Percentiles rank a stretch among this genome's conserved stretches.
phyloP scores from a whole-genome alignment of 1,284 basidiomycete genomes.

The Microbotryomycetes sp. region DNA sequence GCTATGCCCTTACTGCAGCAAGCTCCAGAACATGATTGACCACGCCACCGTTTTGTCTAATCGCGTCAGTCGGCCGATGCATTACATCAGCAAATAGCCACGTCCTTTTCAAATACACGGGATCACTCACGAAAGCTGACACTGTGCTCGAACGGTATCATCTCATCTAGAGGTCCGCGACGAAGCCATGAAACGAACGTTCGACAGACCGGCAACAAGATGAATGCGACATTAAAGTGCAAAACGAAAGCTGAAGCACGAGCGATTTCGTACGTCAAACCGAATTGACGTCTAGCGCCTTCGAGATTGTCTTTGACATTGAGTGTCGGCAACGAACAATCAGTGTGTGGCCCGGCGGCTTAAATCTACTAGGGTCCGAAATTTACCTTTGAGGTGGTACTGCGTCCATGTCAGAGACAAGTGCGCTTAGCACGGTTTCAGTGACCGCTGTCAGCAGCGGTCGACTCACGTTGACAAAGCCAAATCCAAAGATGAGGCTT shows the following conservation, averaged over 20 bases:
- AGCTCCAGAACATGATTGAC: conserved; percentile 68
- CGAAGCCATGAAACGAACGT: conserved; percentile 81
- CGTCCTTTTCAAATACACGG: no score
- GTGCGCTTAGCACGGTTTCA: no score
- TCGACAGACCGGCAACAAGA: conserved; percentile 82
- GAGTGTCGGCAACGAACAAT: neutral
- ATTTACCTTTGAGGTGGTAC: conserved; percentile 50
- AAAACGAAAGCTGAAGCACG: conserved; percentile 75
- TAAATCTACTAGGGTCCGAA: neutral
- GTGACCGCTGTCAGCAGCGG: neutral
- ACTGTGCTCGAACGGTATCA: conserved; percentile 56
- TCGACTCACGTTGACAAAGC: conserved; percentile 52
- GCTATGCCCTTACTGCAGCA: conserved; percentile 66
- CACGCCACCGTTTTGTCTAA: conserved; percentile 71
- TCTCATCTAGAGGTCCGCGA: conserved; percentile 67
- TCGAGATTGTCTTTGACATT: conserved; percentile 35
- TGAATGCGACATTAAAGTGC: conserved; percentile 80
- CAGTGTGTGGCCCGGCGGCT: neutral
- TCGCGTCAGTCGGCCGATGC: neutral
- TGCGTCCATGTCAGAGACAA: neutral
- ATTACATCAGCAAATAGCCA: neutral
- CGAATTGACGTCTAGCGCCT: conserved; percentile 21
- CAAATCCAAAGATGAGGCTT: conserved; percentile 62
- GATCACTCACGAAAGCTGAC: conserved; percentile 28
- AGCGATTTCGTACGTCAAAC: conserved; percentile 57